Conservation (phyloP, 2,329 filamentous ascomycete genomes). For the Rhinocladiella similis region DNA sequence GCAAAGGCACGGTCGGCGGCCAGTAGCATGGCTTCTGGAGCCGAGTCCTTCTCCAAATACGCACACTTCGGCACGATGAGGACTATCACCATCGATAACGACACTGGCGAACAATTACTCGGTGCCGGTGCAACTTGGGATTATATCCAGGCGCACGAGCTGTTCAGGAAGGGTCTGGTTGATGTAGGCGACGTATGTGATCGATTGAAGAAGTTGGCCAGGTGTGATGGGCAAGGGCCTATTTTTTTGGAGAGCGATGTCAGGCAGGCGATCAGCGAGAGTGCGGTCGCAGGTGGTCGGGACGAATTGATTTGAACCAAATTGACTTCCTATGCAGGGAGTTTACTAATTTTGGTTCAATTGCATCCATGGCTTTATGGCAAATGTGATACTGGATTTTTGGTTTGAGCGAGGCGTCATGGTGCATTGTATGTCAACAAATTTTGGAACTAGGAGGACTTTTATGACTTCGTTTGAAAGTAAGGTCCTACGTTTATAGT, state of each 20-base stretch:
- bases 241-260: conserved; percentile 81
- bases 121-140: conserved; percentile 85
- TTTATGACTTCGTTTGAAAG: too few relatives aligned
- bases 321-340: too few relatives aligned
- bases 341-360: too few relatives aligned
- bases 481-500: too few relatives aligned
- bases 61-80: conserved; percentile 22
- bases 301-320: conserved; percentile 69
- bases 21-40: conserved; percentile 36
- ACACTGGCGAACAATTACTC: conserved; percentile 66
- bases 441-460: too few relatives aligned
- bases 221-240: conserved; percentile 84
- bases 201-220: conserved; percentile 69
- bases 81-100: conserved; percentile 51
- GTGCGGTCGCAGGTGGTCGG: conserved; percentile 67
- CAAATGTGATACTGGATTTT: background rate
- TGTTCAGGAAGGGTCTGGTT: conserved; percentile 74
- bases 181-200: conserved; percentile 82
- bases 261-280: conserved; percentile 72
- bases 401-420: background rate
- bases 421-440: background rate
- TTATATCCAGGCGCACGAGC: conserved; percentile 75
- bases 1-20: conserved; percentile 47
- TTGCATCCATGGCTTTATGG: background rate
- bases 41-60: conserved; percentile 30